Evolutionary conservation across 352 stramenopile genomes (phyloP), one percentile per base, ranked within the genome.

Genomic region (Blastocystis sp.): DNA sequence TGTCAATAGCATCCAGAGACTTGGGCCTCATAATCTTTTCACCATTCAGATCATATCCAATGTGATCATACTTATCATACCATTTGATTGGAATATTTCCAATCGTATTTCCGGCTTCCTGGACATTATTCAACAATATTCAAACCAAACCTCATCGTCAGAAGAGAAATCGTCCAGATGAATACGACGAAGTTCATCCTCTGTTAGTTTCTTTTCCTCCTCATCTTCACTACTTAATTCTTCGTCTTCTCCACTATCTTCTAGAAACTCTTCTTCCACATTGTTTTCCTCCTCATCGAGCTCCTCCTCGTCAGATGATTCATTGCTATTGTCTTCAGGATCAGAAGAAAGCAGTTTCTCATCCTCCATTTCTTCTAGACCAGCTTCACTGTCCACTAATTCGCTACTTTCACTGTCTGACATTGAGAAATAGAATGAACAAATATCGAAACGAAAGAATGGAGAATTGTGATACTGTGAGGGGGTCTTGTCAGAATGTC

Each of bases 1-100:
- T 92, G 89, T 97, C 94, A 86, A 97, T 94, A 19, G 91, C 92
- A 80, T 97, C 94, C 32, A 90, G 91, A 0, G 91, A 87, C 73
- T 96, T 95, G 49, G 92, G 93, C 88, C 96, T 96, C 89, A 96
- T 93, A 78, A 99, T 94, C 89, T 97, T 97, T 87, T 95, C 92
- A 46, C 97, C 97, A 57, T 97, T 94, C 19, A 95, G 90, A 90
- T 98, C 94, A 91, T 99, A 99, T 73, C 97, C 97, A 89, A 99
- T 97, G 91, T 99, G 96, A 89, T 98, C 95, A 89, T 98, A 98
- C 75, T 98, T 96, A 81, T 99, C 96, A 88, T 99, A 99, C 97
- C 96, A 99, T 75, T 98, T 96, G 9, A 99, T 91, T 27, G 97
- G 96, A 49, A 99, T 95, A 88, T 97, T 96, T 66, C 96, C 96